phyloP scores from a whole-genome alignment of 345 rosid genomes.

The Rubroshorea leprosula region DNA sequence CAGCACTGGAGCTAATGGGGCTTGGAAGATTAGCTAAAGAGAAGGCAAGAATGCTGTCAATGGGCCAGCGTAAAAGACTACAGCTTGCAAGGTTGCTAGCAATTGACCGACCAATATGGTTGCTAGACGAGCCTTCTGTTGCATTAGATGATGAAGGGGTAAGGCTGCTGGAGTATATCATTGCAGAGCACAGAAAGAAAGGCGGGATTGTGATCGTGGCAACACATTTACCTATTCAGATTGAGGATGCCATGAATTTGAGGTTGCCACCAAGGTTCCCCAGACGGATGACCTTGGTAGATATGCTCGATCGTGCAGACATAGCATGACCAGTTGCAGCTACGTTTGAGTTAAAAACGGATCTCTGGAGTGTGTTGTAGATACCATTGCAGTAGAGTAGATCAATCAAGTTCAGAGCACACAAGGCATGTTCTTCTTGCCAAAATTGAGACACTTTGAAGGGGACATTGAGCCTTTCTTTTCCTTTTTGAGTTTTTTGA shows the following conservation, averaged over 20 bases:
- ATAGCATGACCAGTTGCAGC: slow-evolving; percentile 26
- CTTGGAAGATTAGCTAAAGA: slow-evolving; percentile 72
- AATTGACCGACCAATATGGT: slow-evolving; percentile 84
- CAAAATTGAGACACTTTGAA: no score
- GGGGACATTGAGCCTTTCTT: no score
- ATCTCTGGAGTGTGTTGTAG: no score
- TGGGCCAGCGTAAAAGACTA: slow-evolving; percentile 88
- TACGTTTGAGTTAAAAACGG: no score
- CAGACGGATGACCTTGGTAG: slow-evolving; percentile 65
- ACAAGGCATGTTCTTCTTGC: no score
- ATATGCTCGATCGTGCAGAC: slow-evolving; percentile 74
- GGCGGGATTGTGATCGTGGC: slow-evolving; percentile 85
- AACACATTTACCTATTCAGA: slow-evolving; percentile 74
- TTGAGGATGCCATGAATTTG: slow-evolving; percentile 78
- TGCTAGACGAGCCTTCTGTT: slow-evolving; percentile 82
- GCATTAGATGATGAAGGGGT: slow-evolving; percentile 82
- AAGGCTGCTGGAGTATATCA: slow-evolving; percentile 63
- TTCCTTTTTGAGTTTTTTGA: no score
- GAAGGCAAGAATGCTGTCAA: slow-evolving; percentile 73
- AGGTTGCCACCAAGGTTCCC: slow-evolving; percentile 83
- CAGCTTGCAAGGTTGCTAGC: slow-evolving; percentile 82
- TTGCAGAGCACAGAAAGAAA: slow-evolving; percentile 66
- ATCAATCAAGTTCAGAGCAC: no score
- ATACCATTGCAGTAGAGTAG: no score
- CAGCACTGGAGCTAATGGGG: slow-evolving; percentile 85